Base-by-base conservation (phyloP, 1,139 yeast species). In the Yamadazyma trypodendri region DNA sequence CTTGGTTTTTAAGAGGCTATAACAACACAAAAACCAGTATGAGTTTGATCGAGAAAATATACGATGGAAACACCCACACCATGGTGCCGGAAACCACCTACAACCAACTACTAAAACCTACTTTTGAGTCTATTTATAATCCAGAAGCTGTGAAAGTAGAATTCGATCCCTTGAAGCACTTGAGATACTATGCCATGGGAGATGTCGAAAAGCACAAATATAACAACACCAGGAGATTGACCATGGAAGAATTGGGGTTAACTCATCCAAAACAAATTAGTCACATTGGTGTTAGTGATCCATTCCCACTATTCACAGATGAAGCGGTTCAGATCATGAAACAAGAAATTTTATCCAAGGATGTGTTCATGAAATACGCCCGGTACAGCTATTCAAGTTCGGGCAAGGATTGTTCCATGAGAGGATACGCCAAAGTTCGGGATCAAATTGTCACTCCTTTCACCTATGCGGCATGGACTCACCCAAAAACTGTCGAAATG, bases 291-390 rank as follows among this genome's bases (percentile, higher is more conserved):
- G 81, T 74, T 11, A 61, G 72, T 39, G 78, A 75, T 39, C 81
- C 82, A 1, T 77, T 77, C 55, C 79, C 79, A 3, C 60, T 77
- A 23, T 77, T 77, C 53, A 75, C 81, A 1, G 72, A 72, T 27
- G 81, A 77, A 45, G 82, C 82, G 1, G 60, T 76, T 36, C 65
- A 63, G 17, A 69, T 77, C 29, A 77, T 77, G 82, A 71, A 73
- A 55, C 68, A 65, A 42, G 81, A 77, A 51, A 52, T 73, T 22
- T 62, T 76, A 44, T 49, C 59, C 25, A 68, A 68, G 43, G 76
- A 75, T 29, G 55, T 63, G 2, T 72, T 77, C 40, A 48, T 61
- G 42, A 60, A 66, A 42, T 66, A 65, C 53, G 79, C 75, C 13
- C 60, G 78, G 42, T 52, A 55, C 39, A 60, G 65, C 24, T 55